Conservation (phyloP, 768 basidiomycete species). For the Boletus sensibilis region DNA sequence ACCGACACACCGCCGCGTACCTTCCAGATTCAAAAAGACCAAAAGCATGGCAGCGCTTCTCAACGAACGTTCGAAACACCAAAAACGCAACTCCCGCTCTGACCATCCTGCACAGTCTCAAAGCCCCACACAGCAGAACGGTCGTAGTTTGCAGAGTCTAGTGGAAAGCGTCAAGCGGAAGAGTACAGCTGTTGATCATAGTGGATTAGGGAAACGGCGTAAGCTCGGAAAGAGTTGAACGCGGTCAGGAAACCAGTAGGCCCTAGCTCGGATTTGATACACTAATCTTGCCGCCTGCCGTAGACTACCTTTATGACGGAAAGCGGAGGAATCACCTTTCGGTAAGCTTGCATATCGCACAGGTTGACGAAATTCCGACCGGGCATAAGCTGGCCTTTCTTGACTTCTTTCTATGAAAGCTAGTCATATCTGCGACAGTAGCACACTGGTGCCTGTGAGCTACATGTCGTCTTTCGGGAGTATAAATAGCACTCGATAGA, state of each 20-base stretch:
- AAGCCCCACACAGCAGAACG: slow-evolving; percentile 1
- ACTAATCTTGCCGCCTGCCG: neutral
- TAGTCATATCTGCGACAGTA: neutral
- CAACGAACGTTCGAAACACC: slow-evolving; percentile 75
- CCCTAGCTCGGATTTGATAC: neutral
- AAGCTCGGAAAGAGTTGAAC: slow-evolving; percentile 28
- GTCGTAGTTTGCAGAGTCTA: slow-evolving; percentile 55
- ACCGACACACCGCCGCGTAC: neutral
- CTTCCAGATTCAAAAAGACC: slow-evolving; percentile 83
- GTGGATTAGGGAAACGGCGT: slow-evolving; percentile 40
- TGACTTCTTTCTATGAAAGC: neutral
- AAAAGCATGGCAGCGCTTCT: slow-evolving; percentile 85
- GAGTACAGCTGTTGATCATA: slow-evolving; percentile 37
- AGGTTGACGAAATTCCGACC: neutral
- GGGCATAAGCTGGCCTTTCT: neutral
- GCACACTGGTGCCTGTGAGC: no score
- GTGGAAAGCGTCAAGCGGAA: slow-evolving; percentile 90
- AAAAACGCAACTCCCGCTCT: slow-evolving; percentile 35
- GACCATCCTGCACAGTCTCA: neutral
- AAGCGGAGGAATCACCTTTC: neutral
- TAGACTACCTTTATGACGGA: neutral
- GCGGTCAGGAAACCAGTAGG: neutral
- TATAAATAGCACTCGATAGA: neutral
- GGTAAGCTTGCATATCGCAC: neutral
- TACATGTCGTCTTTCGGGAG: neutral